Evolutionary conservation across 495 filamentous ascomycete genomes (phyloP), one percentile per base, ranked within the genome.

Genomic region (Cenococcum geophilum): DNA sequence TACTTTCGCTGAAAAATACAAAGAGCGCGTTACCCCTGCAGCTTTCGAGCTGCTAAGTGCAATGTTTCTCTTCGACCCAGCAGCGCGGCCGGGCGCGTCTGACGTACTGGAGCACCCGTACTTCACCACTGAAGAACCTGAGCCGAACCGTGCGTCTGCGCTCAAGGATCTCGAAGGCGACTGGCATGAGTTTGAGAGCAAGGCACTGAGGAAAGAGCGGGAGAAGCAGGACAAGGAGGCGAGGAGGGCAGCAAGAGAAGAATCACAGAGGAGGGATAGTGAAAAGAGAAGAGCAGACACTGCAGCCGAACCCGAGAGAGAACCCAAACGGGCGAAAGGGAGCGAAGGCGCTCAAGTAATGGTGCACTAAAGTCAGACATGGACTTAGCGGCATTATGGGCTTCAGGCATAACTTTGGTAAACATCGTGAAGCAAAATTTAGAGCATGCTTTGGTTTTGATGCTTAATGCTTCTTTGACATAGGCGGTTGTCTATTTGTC

Each of bases 121-220:
- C 75, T 99, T 97, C 69, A 81, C 79, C 21, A 79, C 78, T 55
- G 93, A 97, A 74, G 86, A 92, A 69, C 95, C 95, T 32, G 71
- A 76, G 50, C 78, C 92, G 60, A 82, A 82, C 63, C 88, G 91
- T 67, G 89, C 91, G 52, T 76, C 86, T 68, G 93, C 95, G 87
- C 79, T 99, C 58, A 82, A 86, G 62, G 80, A 89, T 63, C 80
- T 97, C 22, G 82, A 91, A 70, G 95, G 95, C 43, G 95, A 99
- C 66, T 99, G 95, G 95, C 95, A 99, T 67, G 95, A 99, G 70
- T 96, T 97, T 70, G 95, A 99, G 77, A 95, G 89, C 22, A 99
- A 99, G 77, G 91, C 92, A 20, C 79, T 95, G 16, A 83, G 95
- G 43, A 92, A 92, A 65, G 92, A 95, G 71, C 91, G 88, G 66